These are phyloP conservation scores for Salvia hispanica DNA, from an alignment of 257 asterid genomes.

Conservation along the genomic window DNA sequence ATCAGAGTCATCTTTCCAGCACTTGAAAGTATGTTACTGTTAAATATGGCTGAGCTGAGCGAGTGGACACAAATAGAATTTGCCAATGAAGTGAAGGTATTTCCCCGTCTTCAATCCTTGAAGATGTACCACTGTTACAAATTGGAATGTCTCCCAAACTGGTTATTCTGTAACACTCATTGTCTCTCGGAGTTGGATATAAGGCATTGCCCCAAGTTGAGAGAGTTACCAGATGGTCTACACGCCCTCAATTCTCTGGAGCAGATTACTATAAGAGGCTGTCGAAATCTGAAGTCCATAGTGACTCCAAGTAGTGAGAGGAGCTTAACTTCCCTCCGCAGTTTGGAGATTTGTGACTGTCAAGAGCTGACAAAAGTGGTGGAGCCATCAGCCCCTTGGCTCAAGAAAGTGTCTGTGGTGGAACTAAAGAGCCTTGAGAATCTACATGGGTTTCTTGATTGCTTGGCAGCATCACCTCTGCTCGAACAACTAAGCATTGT, in stretches of 20 bases:
- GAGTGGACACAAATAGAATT: neutral
- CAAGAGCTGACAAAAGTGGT: neutral
- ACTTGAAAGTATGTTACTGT: neutral
- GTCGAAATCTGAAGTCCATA: neutral
- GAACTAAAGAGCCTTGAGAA: neutral
- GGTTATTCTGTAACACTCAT: neutral
- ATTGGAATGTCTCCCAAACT: conserved; percentile 2
- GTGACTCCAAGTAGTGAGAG: neutral
- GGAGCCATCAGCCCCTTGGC: neutral
- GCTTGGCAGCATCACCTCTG: neutral
- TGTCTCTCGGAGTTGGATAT: neutral
- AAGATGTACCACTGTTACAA: too few relatives aligned
- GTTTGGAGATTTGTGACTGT: neutral
- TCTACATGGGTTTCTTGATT: neutral
- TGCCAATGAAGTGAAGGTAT: neutral
- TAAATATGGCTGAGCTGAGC: neutral
- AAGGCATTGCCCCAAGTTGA: neutral
- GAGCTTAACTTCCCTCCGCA: neutral
- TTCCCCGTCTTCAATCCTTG: neutral
- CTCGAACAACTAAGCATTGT: neutral
- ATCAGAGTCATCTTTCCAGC: neutral
- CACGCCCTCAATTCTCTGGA: neutral
- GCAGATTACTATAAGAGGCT: neutral
- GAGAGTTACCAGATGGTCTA: neutral
- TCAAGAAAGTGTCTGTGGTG: neutral